Base-by-base conservation (phyloP, 176 grass and related monocot species). In the Coix lacrymajobi region DNA sequence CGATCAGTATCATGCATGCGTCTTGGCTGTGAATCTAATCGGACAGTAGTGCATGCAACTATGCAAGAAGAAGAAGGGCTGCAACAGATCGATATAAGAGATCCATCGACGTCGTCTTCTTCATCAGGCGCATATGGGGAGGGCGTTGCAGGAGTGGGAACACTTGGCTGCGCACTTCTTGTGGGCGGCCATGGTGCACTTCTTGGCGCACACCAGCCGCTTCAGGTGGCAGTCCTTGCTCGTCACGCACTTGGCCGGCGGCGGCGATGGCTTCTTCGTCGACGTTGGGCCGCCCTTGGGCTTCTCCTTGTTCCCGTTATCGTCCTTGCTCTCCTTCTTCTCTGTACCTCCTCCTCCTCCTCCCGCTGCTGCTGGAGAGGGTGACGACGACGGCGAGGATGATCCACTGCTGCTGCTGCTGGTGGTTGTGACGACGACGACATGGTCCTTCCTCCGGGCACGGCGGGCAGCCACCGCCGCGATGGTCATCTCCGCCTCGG, bases 121-220 rank as follows among this genome's bases (percentile, higher is more conserved):
- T n/a, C n/a, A n/a, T n/a, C 29, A 49, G 63, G 3, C 7, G 63
- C 78, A 80, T 44, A 80, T 80, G 63, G 78, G 78, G 44, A 54
- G 22, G 31, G 30, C 32, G 62, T 22, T 51, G 63, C 78, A 80
- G 32, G 78, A 24, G n/a, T n/a, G 63, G 45, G 78, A 68, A 46
- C 78, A 80, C 45, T 68, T 80, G 44, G 78, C 63, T 31, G 63
- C 78, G 63, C 78, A 80, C 31, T 51, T 68, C 4, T 52, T 51
- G 45, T 80, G 78, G 0, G 78, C 78, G 12, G 43, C 3, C 44
- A 80, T 16, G 31, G 78, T 80, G 78, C 78, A 80, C 22, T 80
- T 80, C 78, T 80, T 80, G 44, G 78, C 78, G 63, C 78, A 80
- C 78, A 80, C 78, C 31, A 80, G 63, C 4, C 78, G 78, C 78